Conservation (phyloP, 1,139 yeast genomes). For the Suhomyces yuchorum region DNA sequence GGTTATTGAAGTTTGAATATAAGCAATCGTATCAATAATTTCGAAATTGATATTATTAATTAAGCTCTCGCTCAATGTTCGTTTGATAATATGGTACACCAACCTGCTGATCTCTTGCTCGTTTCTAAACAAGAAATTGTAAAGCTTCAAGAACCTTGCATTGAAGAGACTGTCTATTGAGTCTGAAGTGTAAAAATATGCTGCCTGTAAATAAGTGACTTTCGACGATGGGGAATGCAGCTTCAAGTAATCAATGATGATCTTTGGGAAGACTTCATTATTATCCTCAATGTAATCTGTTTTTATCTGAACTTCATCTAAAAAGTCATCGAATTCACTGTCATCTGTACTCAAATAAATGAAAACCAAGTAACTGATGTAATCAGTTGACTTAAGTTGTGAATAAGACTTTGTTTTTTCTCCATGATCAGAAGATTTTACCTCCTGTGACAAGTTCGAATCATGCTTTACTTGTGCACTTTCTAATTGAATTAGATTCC, state of each 20-base stretch:
- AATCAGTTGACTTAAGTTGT: slow-evolving; percentile 7
- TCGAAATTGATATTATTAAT: slow-evolving; percentile 33
- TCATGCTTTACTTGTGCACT: background rate
- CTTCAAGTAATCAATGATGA: slow-evolving; percentile 52
- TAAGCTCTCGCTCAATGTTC: slow-evolving; percentile 41
- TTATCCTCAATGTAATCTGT: slow-evolving; percentile 29
- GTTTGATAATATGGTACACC: slow-evolving; percentile 47
- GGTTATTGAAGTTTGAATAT: slow-evolving; percentile 29
- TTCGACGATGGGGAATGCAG: slow-evolving; percentile 45
- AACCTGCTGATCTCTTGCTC: slow-evolving; percentile 42
- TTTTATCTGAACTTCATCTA: slow-evolving; percentile 50
- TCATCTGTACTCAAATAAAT: slow-evolving; percentile 55
- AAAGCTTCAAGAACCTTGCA: slow-evolving; percentile 53
- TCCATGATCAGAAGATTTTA: background rate
- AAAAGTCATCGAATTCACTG: slow-evolving; percentile 45
- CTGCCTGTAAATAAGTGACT: slow-evolving; percentile 53
- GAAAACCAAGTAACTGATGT: slow-evolving; percentile 49
- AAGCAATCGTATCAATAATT: slow-evolving; percentile 32
- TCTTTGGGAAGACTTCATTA: slow-evolving; percentile 47
- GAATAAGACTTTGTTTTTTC: background rate
- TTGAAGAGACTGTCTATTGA: slow-evolving; percentile 48
- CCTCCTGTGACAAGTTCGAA: background rate
- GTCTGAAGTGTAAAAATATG: slow-evolving; percentile 52
- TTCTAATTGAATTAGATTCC: background rate
- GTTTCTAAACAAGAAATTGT: slow-evolving; percentile 42